phyloP scores from a whole-genome alignment of 1,284 basidiomycete species.

The Tremellales sp. region DNA sequence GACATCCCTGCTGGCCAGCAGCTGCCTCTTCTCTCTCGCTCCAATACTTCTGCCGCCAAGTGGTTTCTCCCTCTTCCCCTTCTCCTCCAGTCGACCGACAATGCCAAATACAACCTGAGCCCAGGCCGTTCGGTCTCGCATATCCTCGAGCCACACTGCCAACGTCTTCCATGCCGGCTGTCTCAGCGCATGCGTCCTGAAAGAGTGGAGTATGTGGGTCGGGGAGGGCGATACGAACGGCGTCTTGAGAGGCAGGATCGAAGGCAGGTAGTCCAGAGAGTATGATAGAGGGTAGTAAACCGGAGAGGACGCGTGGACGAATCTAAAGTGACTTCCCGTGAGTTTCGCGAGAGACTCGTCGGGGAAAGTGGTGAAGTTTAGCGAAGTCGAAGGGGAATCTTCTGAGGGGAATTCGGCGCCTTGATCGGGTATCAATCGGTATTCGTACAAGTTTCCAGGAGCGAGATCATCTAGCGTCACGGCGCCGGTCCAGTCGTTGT shows the following conservation, averaged over 20 bases:
- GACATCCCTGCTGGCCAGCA: conserved; percentile 12
- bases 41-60: conserved; percentile 4
- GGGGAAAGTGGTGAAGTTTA: conserved; percentile 17
- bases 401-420: conserved; percentile 2
- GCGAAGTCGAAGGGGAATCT: background rate
- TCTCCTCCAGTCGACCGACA: conserved; percentile 8
- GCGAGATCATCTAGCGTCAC: conserved; percentile 3
- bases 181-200: conserved; percentile 4
- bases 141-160: conserved; percentile 13
- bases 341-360: conserved; percentile 1
- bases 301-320: conserved; percentile 10
- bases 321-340: conserved; percentile 9
- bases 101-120: conserved; percentile 13
- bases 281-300: conserved; percentile 2
- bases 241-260: conserved; percentile 6
- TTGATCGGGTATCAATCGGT: conserved; percentile 2
- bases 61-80: conserved; percentile 3
- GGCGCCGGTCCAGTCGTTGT: conserved; percentile 7
- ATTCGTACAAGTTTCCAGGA: background rate
- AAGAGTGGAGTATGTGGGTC: conserved; percentile 9
- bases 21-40: conserved; percentile 6
- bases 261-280: conserved; percentile 6
- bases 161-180: conserved; percentile 11
- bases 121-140: conserved; percentile 14
- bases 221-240: conserved; percentile 8